A percentile compares a stretch with the other conserved stretches of the same genome.
These are phyloP conservation scores for Amanita molliuscula DNA, from an alignment of 768 basidiomycete genomes.

Conservation along the genomic window DNA sequence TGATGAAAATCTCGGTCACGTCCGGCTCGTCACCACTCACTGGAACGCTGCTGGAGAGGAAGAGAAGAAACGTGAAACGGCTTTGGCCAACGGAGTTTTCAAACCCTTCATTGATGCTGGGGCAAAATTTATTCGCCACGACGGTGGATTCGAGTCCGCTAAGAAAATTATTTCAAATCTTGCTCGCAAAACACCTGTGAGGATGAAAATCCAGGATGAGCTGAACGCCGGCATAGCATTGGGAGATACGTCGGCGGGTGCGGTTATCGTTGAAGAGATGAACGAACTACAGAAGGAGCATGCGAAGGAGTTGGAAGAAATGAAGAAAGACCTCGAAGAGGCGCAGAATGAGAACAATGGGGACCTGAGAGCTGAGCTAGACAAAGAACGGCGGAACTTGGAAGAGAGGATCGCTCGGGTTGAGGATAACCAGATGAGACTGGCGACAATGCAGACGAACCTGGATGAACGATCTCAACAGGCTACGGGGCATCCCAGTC, in stretches of 20 bases:
- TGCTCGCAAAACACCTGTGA: constrained; percentile 5
- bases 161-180: constrained; percentile 22
- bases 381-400: constrained; percentile 1
- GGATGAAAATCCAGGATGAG: constrained; percentile 13
- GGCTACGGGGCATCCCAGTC: not conserved
- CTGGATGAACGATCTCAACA: not conserved
- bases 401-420: not conserved
- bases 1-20: constrained; percentile 30
- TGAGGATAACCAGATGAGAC: not conserved
- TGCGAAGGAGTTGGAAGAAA: constrained; percentile 8
- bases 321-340: constrained; percentile 9
- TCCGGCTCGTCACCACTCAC: constrained; percentile 36
- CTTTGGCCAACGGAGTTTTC: constrained; percentile 23
- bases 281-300: constrained; percentile 7
- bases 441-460: not conserved
- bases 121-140: constrained; percentile 26
- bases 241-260: constrained; percentile 25
- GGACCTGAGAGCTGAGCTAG: constrained; percentile 6
- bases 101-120: constrained; percentile 31
- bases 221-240: constrained; percentile 15
- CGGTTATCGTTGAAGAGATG: constrained; percentile 9
- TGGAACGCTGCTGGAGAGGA: constrained; percentile 27
- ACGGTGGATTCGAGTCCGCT: constrained; percentile 20
- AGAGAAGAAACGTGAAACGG: constrained; percentile 19
- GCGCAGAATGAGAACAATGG: constrained; percentile 4